phyloP scores from a whole-genome alignment of 148 eudicot genomes.

The Simmondsia chinensis region DNA sequence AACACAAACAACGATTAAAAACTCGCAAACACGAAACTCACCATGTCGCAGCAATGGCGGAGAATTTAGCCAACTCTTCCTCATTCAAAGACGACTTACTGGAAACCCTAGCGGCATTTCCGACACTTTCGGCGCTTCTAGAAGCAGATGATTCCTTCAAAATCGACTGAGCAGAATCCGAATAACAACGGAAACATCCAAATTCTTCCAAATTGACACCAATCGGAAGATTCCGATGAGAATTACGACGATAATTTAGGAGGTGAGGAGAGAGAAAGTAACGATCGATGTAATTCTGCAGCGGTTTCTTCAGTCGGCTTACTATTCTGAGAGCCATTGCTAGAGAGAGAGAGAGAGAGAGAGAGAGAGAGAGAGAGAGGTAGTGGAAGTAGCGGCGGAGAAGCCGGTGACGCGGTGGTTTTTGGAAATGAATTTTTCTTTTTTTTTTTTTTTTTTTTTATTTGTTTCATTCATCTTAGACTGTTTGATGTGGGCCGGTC shows the following conservation, averaged over 20 bases:
- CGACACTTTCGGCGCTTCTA: neutral
- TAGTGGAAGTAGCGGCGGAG: too few relatives aligned
- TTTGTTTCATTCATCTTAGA: too few relatives aligned
- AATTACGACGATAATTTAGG: neutral
- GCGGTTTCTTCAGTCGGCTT: neutral
- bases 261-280: conserved; percentile 1
- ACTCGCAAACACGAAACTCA: conserved; percentile 11
- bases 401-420: too few relatives aligned
- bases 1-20: too few relatives aligned
- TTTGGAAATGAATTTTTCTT: too few relatives aligned
- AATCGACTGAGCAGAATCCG: conserved; percentile 13
- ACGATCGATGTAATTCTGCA: neutral
- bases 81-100: conserved; percentile 46
- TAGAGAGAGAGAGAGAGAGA: too few relatives aligned
- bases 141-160: conserved; percentile 14
- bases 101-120: conserved; percentile 15
- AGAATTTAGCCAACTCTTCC: conserved; percentile 54
- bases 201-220: neutral
- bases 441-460: too few relatives aligned
- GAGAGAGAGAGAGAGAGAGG: too few relatives aligned
- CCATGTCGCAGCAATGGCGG: conserved; percentile 84
- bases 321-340: conserved; percentile 15
- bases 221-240: conserved; percentile 3
- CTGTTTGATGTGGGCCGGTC: too few relatives aligned
- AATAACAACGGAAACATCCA: conserved; percentile 17